Conservation (phyloP, 2,329 filamentous ascomycete species). For the Pseudocercospora cruenta region DNA sequence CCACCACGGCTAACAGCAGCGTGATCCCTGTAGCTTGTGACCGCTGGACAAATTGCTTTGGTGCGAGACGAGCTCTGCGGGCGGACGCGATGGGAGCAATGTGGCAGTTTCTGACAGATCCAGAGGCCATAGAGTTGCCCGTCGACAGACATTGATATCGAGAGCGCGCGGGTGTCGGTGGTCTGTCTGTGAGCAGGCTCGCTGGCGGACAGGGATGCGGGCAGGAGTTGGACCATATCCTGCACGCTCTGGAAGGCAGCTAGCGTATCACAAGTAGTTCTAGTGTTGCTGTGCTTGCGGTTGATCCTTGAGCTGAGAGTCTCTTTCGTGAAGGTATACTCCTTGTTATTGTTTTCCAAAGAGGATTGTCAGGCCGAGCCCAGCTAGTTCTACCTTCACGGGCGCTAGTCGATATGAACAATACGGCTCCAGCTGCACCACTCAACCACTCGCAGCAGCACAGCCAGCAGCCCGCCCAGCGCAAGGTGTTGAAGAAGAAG, state of each 20-base stretch:
- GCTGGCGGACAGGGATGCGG: not conserved
- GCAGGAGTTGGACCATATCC: not conserved
- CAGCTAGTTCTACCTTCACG: not conserved
- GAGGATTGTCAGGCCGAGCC: not conserved
- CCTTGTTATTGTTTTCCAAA: not conserved
- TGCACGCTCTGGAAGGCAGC: slow-evolving; percentile 6
- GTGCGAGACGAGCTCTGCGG: slow-evolving; percentile 8
- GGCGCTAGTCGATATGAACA: slow-evolving; percentile 2
- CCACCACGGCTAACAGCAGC: slow-evolving; percentile 10
- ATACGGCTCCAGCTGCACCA: slow-evolving; percentile 3
- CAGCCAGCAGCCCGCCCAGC: slow-evolving; percentile 1
- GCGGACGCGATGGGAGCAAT: not conserved
- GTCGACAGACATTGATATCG: not conserved
- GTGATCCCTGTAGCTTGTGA: slow-evolving; percentile 8
- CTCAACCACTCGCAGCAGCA: slow-evolving; percentile 4
- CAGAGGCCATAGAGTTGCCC: not conserved
- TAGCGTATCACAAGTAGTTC: slow-evolving; percentile 8
- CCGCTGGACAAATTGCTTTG: slow-evolving; percentile 10
- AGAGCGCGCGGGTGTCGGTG: not conserved
- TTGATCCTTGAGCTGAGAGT: not conserved
- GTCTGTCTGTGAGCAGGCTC: not conserved
- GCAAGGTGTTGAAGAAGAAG: slow-evolving; percentile 11
- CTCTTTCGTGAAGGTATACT: not conserved
- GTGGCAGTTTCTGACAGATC: slow-evolving; percentile 8
- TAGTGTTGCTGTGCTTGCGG: not conserved